These are phyloP conservation scores for Penicillium brasilianum DNA, from an alignment of 2,329 filamentous ascomycete genomes.

Conservation along the genomic window DNA sequence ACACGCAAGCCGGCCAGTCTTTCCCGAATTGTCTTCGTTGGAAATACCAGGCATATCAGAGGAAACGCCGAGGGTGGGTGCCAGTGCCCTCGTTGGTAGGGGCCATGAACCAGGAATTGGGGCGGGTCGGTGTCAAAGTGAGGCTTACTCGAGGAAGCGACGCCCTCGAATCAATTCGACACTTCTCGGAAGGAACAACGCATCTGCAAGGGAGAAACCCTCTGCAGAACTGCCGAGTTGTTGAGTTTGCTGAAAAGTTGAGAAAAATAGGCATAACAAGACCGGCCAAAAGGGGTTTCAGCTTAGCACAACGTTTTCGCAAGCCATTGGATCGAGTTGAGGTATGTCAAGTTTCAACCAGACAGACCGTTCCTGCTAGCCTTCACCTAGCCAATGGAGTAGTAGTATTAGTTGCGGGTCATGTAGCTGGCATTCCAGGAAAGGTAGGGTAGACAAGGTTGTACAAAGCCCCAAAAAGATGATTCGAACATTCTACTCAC, in stretches of 20 bases:
- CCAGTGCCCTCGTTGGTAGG: neutral
- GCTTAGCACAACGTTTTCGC: neutral
- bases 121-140: conserved; percentile 25
- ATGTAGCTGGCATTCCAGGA: neutral
- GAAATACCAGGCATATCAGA: neutral
- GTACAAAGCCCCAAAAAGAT: neutral
- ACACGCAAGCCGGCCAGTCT: neutral
- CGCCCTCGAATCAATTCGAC: conserved; percentile 19
- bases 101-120: conserved; percentile 4
- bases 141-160: conserved; percentile 25
- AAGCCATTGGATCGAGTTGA: neutral
- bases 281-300: neutral
- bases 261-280: neutral
- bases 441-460: neutral
- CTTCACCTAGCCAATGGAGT: neutral
- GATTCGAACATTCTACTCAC: conserved; percentile 20
- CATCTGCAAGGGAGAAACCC: conserved; percentile 2
- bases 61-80: conserved; percentile 1
- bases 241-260: neutral
- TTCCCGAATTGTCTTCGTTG: neutral
- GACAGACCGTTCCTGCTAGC: neutral
- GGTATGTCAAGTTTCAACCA: neutral
- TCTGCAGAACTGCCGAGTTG: neutral
- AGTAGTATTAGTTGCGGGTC: neutral
- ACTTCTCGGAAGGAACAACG: conserved; percentile 4